Base-by-base conservation (phyloP, 2,329 filamentous ascomycete genomes). In the Neonectria hederae region DNA sequence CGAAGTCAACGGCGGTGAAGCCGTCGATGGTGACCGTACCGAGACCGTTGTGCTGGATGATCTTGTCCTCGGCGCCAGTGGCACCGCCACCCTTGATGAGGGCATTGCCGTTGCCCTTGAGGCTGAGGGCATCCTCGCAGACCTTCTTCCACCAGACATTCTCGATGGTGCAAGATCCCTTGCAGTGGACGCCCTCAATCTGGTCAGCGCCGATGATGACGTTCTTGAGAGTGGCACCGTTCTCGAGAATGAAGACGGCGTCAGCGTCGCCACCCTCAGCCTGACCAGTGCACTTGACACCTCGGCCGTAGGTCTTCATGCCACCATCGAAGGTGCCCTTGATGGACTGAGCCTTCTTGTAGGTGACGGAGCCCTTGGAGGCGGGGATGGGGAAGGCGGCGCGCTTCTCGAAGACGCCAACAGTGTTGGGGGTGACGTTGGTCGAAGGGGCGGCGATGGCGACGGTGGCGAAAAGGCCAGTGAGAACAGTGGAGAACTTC, bases 281-380 rank as follows among this genome's bases (percentile, higher is more conserved):
- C 51, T 70, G 69, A 0, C 69, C 69, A 38, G 65, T 71, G 66
- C 69, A 70, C 59, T 68, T 69, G 54, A 62, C 66, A 0, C 69
- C 69, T 26, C 69, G 69, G 54, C 69, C 69, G 59, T 70, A 70
- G 55, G 69, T 70, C 69, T 70, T 70, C 68, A 71, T 63, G 19
- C 56, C 56, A n/a, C 69, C 69, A 11, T 70, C 69, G 5, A 67
- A 70, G 40, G 22, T 28, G 6, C 68, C 68, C 13, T 56, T 69
- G 64, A 72, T 45, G 32, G 38, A 19, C 56, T 72, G 51, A 42
- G 59, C 57, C 1, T 26, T 57, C 53, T 64, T 71, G 67, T 72
- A 72, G 63, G 70, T 72, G 61, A 72, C 70, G 63, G 70, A 68
- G 3, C 70, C 70, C 68, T 69, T 71, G 59, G 70, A 72, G 57